These are phyloP conservation scores for Nicotiana otophora DNA, from an alignment of 257 asterid species.

Conservation along the genomic window DNA sequence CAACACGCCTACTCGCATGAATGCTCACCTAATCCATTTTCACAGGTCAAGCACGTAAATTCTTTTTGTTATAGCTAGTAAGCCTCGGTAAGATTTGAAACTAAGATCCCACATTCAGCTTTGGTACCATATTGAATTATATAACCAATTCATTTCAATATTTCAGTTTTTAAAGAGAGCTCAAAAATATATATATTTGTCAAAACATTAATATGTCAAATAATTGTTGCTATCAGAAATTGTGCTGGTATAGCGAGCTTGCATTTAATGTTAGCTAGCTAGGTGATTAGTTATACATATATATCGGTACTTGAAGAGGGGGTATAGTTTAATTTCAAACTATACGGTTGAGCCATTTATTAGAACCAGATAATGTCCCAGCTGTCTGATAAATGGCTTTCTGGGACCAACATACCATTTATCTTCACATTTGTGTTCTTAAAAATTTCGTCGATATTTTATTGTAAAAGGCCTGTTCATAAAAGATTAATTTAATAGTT, in stretches of 20 bases:
- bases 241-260: not conserved
- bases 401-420: not conserved
- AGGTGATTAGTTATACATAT: not conserved
- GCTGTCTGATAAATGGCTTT: not conserved
- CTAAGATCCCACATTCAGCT: not conserved
- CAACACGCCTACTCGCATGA: too few species aligned
- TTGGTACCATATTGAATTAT: not conserved
- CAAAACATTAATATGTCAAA: too few species aligned
- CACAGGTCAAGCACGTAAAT: too few species aligned
- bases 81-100: not conserved
- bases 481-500: not conserved
- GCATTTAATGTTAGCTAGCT: constrained; percentile 1
- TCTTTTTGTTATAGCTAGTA: too few species aligned
- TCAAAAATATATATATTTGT: too few species aligned
- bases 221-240: too few species aligned
- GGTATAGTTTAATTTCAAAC: not conserved
- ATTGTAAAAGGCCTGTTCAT: not conserved
- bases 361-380: not conserved
- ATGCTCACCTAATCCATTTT: too few species aligned
- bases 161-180: too few species aligned
- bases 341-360: not conserved
- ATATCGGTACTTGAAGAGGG: not conserved
- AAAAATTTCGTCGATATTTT: not conserved
- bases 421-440: not conserved
- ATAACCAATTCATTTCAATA: not conserved